Evolutionary conservation across 176 grass and related monocot genomes (phyloP).

Genomic region (Zoysia japonica): DNA sequence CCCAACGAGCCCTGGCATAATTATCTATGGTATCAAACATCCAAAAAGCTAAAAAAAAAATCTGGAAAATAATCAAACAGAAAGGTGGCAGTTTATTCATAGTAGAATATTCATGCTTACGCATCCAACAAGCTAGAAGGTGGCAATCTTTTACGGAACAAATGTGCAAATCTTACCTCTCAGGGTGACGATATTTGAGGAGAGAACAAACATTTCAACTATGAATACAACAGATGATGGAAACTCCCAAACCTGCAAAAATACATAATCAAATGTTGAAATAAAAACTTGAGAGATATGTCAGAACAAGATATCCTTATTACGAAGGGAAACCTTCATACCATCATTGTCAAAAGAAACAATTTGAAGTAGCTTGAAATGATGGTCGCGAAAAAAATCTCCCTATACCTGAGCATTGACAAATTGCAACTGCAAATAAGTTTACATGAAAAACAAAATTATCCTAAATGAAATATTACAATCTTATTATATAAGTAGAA

Average conservation of each 20-base stretch:
- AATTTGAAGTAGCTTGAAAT: conserved; percentile 94
- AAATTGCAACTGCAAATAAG: conserved; percentile 2
- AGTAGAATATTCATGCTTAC: neutral
- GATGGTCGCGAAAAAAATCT: conserved; percentile 67
- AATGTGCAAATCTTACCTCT: conserved; percentile 54
- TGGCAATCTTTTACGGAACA: conserved; percentile 5
- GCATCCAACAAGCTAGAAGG: conserved; percentile 28
- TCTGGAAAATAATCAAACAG: conserved; percentile 1
- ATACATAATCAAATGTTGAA: conserved; percentile 16
- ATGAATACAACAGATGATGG: conserved; percentile 76
- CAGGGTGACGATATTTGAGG: conserved; percentile 83
- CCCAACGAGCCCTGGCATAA: neutral
- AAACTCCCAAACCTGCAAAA: conserved; percentile 88
- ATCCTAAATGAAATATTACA: conserved; percentile 24
- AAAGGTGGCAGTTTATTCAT: neutral
- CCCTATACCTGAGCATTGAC: conserved; percentile 58
- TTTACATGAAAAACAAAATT: neutral
- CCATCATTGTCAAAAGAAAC: conserved; percentile 84
- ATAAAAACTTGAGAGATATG: conserved; percentile 19
- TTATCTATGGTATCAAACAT: conserved; percentile 4
- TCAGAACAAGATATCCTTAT: conserved; percentile 7
- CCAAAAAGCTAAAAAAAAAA: neutral
- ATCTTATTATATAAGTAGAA: conserved; percentile 1
- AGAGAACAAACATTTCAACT: conserved; percentile 77
- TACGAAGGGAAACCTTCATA: conserved; percentile 32